phyloP scores from a whole-genome alignment of 78 protist species.

The Tieghemostelium lacteum region DNA sequence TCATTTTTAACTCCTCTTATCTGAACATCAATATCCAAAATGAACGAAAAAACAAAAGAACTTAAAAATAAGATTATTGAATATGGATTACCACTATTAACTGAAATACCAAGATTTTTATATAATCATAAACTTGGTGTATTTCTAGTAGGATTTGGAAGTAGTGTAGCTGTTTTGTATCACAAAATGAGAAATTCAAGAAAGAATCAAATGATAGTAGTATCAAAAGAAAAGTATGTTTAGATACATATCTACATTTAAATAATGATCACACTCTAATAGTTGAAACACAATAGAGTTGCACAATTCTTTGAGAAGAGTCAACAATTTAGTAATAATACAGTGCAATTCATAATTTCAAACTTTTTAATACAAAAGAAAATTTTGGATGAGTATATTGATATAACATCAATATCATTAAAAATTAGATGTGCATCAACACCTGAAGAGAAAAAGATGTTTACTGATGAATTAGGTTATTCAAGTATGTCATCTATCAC shows the following conservation, averaged over 20 bases:
- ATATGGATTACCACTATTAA: no score
- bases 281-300: neutral
- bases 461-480: slow-evolving; percentile 6
- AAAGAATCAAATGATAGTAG: neutral
- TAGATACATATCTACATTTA: neutral
- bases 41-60: neutral
- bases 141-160: slow-evolving; percentile 7
- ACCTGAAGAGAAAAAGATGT: neutral
- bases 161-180: slow-evolving; percentile 21
- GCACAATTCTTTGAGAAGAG: neutral
- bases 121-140: slow-evolving; percentile 6
- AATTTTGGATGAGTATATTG: neutral
- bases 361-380: neutral
- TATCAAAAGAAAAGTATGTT: slow-evolving; percentile 7
- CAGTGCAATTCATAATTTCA: neutral
- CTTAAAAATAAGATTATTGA: no score
- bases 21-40: neutral
- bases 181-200: neutral
- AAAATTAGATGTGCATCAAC: neutral
- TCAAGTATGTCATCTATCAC: neutral
- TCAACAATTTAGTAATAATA: neutral
- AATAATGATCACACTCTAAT: neutral
- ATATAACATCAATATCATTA: slow-evolving; percentile 11
- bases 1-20: neutral
- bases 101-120: neutral